Evolutionary conservation across 208 protist species (phyloP).

Genomic region (Vickermania ingenoplastis): DNA sequence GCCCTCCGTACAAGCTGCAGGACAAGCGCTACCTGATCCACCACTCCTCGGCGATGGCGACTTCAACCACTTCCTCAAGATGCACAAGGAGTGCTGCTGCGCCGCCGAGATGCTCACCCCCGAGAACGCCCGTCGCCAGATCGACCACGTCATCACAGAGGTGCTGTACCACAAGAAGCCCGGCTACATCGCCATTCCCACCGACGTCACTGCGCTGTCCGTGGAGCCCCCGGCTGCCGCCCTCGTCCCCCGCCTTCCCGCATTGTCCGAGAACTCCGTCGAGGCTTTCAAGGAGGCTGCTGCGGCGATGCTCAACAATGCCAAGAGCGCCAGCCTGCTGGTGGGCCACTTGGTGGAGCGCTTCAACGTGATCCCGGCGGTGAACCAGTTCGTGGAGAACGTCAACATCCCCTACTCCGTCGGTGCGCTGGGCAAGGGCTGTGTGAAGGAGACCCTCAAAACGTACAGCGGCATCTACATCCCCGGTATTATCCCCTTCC

Average conservation of each 20-base stretch:
- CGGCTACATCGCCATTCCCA: constrained; percentile 34
- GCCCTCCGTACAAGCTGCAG: constrained; percentile 15
- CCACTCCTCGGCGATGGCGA: constrained; percentile 47
- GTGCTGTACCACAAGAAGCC: constrained; percentile 40
- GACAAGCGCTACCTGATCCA: constrained; percentile 23
- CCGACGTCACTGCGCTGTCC: constrained; percentile 20
- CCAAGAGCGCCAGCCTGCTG: constrained; percentile 24
- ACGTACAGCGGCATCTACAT: constrained; percentile 50
- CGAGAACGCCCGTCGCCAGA: constrained; percentile 33
- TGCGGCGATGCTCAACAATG: constrained; percentile 6
- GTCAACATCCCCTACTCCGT: constrained; percentile 30
- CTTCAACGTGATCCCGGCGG: constrained; percentile 11
- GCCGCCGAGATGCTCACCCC: constrained; percentile 24
- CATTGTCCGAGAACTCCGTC: constrained; percentile 14
- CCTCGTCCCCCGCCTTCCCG: constrained; percentile 16
- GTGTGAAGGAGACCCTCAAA: constrained; percentile 24
- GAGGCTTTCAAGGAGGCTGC: constrained; percentile 22
- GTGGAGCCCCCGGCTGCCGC: constrained; percentile 21
- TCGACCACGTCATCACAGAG: constrained; percentile 41
- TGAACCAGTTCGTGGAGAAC: constrained; percentile 27
- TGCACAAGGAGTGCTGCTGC: constrained; percentile 28
- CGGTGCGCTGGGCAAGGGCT: constrained; percentile 29
- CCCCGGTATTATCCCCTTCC: constrained; percentile 11
- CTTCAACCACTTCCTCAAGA: constrained; percentile 24
- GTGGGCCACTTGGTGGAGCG: constrained; percentile 33